phyloP scores from a whole-genome alignment of 768 basidiomycete species.

The Hericium coralloides region DNA sequence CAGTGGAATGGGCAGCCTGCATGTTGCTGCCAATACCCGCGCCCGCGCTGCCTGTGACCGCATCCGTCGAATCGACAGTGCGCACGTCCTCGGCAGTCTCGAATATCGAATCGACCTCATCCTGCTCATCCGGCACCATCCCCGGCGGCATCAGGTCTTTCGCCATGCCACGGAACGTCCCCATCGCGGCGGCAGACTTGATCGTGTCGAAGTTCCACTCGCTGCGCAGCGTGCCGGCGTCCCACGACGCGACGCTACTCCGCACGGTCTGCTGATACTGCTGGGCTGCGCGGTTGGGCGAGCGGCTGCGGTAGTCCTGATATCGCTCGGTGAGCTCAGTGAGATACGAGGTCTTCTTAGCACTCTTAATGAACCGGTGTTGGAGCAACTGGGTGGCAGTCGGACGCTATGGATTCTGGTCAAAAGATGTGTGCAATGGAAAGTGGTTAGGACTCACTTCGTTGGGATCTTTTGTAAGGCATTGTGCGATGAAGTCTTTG shows the following conservation, averaged over 20 bases:
- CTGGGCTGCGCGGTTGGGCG: conserved; percentile 41
- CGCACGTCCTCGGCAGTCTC: conserved; percentile 38
- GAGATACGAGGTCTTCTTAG: conserved; percentile 74
- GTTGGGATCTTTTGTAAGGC: conserved; percentile 87
- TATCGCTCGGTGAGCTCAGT: conserved; percentile 85
- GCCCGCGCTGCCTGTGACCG: conserved; percentile 42
- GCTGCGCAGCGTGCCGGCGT: conserved; percentile 67
- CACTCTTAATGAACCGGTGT: conserved; percentile 85
- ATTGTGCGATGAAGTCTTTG: conserved; percentile 87
- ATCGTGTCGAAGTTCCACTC: conserved; percentile 97
- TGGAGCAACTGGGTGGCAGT: conserved; percentile 87
- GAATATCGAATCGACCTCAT: conserved; percentile 26
- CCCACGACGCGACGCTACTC: conserved; percentile 53
- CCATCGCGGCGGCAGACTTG: conserved; percentile 63
- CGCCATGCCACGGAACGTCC: conserved; percentile 65
- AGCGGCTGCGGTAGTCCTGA: conserved; percentile 63
- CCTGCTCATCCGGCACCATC: conserved; percentile 49
- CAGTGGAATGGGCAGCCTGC: conserved; percentile 59
- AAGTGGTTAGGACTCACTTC: conserved; percentile 36
- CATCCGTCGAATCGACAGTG: conserved; percentile 53
- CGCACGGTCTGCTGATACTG: conserved; percentile 49
- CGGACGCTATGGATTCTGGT: conserved; percentile 52
- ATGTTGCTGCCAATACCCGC: conserved; percentile 40
- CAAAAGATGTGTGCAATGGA: not conserved
- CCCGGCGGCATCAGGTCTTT: conserved; percentile 51